Conservation (phyloP, 1,284 basidiomycete genomes). For the Rhodotorula sp. region DNA sequence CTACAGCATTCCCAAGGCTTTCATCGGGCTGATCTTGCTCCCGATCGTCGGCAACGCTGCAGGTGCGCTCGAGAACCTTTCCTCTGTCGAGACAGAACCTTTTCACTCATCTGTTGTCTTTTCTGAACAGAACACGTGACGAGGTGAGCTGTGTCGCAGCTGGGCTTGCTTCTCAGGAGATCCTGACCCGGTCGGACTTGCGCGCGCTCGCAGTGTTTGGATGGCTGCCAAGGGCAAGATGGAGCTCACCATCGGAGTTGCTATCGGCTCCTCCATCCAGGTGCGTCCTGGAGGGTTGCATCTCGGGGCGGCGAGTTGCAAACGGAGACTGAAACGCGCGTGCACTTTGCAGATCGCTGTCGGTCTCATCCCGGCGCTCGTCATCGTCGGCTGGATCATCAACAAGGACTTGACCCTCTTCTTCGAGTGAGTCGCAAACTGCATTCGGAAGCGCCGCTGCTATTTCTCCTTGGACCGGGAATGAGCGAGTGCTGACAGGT, state of each 20-base stretch:
- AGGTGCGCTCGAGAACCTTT: slow-evolving; percentile 1
- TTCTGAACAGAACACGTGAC: neutral
- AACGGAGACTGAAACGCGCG: neutral
- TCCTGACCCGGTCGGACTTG: neutral
- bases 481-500: neutral
- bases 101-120: neutral
- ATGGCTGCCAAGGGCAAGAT: slow-evolving; percentile 84
- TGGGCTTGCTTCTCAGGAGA: neutral
- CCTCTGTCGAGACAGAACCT: neutral
- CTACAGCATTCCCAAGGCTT: slow-evolving; percentile 76
- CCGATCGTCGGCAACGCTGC: slow-evolving; percentile 58
- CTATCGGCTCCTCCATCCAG: slow-evolving; percentile 49
- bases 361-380: slow-evolving; percentile 79
- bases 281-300: slow-evolving; percentile 10
- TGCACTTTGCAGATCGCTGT: slow-evolving; percentile 71
- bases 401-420: slow-evolving; percentile 76
- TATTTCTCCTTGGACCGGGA: too few species aligned
- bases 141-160: neutral
- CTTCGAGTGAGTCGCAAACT: slow-evolving; percentile 61
- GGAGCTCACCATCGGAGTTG: slow-evolving; percentile 51
- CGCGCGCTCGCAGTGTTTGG: slow-evolving; percentile 61
- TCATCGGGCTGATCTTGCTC: slow-evolving; percentile 63
- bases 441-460: neutral
- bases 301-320: slow-evolving; percentile 3
- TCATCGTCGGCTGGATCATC: slow-evolving; percentile 67